Base-by-base conservation (phyloP, 768 basidiomycete species). In the Tricholoma flavovirens region DNA sequence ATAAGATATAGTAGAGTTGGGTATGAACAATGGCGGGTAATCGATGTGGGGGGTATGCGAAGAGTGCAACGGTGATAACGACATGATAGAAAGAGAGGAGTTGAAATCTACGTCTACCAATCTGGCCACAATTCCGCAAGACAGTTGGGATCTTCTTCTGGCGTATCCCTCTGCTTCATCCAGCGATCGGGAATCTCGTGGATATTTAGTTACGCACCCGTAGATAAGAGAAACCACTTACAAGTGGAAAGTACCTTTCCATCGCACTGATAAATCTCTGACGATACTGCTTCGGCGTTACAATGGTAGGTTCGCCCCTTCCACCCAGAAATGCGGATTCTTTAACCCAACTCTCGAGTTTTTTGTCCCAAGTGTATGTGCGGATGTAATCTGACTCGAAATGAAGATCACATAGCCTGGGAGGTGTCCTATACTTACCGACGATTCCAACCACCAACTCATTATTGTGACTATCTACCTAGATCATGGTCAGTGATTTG, bases 341-440 rank as follows among this genome's bases (percentile, higher is more conserved):
- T 67, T 98, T 99, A 43, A 98, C 93, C 94, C 93, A 97, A 58
- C 88, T 98, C 73, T 98, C 97, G 15, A 99, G 75, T 63, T 93
- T 94, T 76, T 99, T 99, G 75, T 99, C 97, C 93, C 93, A 97
- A 0, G 93, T 96, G 66, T 95, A 96, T 3, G 93, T 94, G 8
- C 94, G 88, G 60, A 96, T 91, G 66, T 93, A 97, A 69, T 97
- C 93, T 95, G 54, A 5, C 22, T 49, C 51, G 2, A 49, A 58
- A 51, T 29, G n/a, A 36, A 11, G 14, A 55, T 60, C 10, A 62
- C 21, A 5, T 35, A 29, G 14, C 19, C 14, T 36, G 45, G 3
- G 22, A 22, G 9, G n/a, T 2, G 40, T 33, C 7, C 11, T 12
- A 1, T 5, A 76, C 94, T 65, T 72, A 89, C 96, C 96, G 54